Conservation (phyloP, 169 alveolate species). For the Besnoitia besnoiti region DNA sequence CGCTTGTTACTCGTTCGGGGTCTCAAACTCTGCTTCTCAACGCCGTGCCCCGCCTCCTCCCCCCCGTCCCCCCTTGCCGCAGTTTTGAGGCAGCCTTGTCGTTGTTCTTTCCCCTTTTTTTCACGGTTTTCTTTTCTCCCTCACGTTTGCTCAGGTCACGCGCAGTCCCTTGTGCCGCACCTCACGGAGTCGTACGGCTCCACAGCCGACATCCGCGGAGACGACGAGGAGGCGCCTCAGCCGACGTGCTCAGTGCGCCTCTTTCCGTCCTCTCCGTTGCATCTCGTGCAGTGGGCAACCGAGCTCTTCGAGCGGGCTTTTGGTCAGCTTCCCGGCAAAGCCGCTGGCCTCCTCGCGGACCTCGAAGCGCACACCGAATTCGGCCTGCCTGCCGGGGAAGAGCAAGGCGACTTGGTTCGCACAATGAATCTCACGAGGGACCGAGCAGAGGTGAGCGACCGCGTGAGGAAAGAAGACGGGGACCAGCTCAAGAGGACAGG, state of each 20-base stretch:
- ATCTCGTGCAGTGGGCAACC: slow-evolving; percentile 99
- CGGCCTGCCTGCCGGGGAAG: no score
- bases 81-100: no score
- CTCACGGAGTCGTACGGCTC: slow-evolving; percentile 98
- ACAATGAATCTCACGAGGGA: background rate
- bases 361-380: background rate
- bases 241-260: slow-evolving; percentile 95
- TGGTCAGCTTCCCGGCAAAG: background rate
- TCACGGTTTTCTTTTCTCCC: background rate
- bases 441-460: background rate
- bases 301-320: slow-evolving; percentile 73
- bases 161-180: slow-evolving; percentile 94
- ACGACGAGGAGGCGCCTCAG: slow-evolving; percentile 82
- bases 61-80: background rate
- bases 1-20: background rate
- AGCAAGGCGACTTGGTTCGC: background rate
- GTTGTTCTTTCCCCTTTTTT: background rate
- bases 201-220: slow-evolving; percentile 97
- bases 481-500: background rate
- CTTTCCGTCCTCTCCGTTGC: slow-evolving; percentile 98
- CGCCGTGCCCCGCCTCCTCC: no score
- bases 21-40: no score
- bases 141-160: slow-evolving; percentile 63
- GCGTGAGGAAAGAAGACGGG: background rate
- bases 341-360: background rate